Evolutionary conservation across 2,329 filamentous ascomycete species (phyloP), one percentile per base, ranked within the genome.

Genomic region (Ophiosphaerella narmari): DNA sequence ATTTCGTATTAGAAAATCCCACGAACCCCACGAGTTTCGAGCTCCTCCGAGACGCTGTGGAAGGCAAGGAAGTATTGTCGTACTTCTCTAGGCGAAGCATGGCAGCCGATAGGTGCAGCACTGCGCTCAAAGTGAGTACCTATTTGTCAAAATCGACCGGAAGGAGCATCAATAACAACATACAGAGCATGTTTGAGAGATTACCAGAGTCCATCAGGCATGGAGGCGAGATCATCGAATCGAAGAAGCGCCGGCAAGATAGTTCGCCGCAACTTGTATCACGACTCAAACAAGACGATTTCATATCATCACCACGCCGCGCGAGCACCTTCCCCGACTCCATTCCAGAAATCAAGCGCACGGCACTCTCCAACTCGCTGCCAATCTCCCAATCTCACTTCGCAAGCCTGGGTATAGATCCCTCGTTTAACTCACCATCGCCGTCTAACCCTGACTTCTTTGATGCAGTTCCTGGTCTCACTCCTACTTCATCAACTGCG

Each of bases 71-170:
- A 57, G 90, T 92, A 55, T 83, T 97, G 52, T 84, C 86, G 43
- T 86, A 85, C 13, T 80, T 97, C 50, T 88, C 91, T 2, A 86
- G 89, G 63, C 87, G 88, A 63, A 97, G 91, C 67, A 82, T 95
- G 80, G 91, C 92, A 32, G 94, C 94, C 3, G 91, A 97, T 68
- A 82, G 90, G 54, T 94, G 95, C 65, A 90, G 89, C 1, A 81
- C 80, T 39, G 88, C 90, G 35, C 80, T 99, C 24, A 83, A 86
- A 68, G 90, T 93, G 80, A 72, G 84, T 75, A 5, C 18, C 18
- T 2, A 21, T 32, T 33, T 13, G 16, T 16, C 7, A 38, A 16
- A 41, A 12, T 8, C 7, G 26, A 43, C 6, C 23, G 39, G 39
- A 8, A 33, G 29, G 34, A 7, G 14, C 26, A 29, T 48, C 23